Conservation (phyloP, 1,284 basidiomycete genomes). For the Ceratobasidium sp. region DNA sequence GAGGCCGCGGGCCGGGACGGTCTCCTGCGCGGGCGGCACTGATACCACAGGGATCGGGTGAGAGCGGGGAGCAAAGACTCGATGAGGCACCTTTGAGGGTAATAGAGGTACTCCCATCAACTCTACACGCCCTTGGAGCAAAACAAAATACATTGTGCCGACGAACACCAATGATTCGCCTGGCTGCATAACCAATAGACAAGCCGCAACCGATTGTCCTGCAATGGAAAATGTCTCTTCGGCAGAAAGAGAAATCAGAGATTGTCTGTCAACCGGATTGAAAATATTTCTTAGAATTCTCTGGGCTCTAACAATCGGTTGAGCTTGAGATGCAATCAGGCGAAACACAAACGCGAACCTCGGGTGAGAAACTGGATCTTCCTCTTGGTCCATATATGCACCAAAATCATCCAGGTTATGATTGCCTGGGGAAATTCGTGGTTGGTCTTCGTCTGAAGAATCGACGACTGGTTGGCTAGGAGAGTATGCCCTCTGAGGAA, state of each 20-base stretch:
- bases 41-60: conserved; percentile 70
- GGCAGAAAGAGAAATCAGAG: conserved; percentile 59
- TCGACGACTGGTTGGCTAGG: conserved; percentile 63
- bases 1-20: conserved; percentile 30
- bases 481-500: conserved; percentile 61
- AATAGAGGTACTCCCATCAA: conserved; percentile 63
- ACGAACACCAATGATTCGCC: conserved; percentile 67
- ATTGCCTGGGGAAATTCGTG: not conserved
- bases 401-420: not conserved
- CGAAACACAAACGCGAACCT: not conserved
- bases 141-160: conserved; percentile 65
- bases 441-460: conserved; percentile 65
- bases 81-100: conserved; percentile 59
- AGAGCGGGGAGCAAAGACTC: conserved; percentile 72
- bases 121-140: conserved; percentile 67
- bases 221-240: conserved; percentile 53
- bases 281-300: conserved; percentile 55
- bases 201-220: conserved; percentile 43
- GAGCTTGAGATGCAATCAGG: not conserved
- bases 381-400: not conserved
- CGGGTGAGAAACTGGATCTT: not conserved
- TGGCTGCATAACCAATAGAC: conserved; percentile 57
- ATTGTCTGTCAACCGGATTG: conserved; percentile 58
- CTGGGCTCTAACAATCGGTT: not conserved
- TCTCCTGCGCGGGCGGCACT: conserved; percentile 39